Base-by-base conservation (phyloP, 306 rosid species). In the Castanea sativa region DNA sequence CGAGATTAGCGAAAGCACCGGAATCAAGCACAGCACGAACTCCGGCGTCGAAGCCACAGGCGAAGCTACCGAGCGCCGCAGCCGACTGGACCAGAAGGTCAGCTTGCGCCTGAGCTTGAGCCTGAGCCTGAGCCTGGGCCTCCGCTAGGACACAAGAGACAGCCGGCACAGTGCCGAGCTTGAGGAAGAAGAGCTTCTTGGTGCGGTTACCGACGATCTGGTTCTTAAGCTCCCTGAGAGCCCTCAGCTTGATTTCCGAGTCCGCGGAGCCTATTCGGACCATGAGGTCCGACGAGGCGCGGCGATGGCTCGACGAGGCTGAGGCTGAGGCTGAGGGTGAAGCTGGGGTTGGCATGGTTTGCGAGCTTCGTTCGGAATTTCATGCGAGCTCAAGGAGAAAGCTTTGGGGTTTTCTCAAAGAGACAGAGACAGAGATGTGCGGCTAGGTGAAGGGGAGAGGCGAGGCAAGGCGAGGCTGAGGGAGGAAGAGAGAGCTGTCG, bases 201-300 rank as follows among this genome's bases (percentile, higher is more conserved):
- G 99, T 95, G n/a, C 96, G 98, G 84, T 95, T 95, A 1, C 97
- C 98, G 83, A 95, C 93, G 84, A 95, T 93, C 85, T 84, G 92
- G 73, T 95, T 95, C 85, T 95, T 95, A 55, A 95, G 88, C 80
- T 95, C 97, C 53, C 98, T 74, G 80, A 92, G 91, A 25, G 99
- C 94, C 83, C 89, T 90, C 76, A 95, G 88, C 86, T 89, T 91
- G 75, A 91, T 81, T 41, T 88, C 82, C 69, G 82, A 63, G 76
- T 92, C 97, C 32, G 88, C 53, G 27, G 97, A 91, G 60, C 85
- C 33, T 20, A 95, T 88, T 32, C 97, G 96, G 77, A 77, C 78
- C 43, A 92, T 80, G 76, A 92, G 91, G 74, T 84, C 92, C 75
- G 90, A 86, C 78, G 93, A 85, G 63, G 89, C 21, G 51, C 49